A percentile compares a stretch with the other conserved stretches of the same genome.
These are phyloP conservation scores for Pythium phragmiticola DNA, from an alignment of 352 stramenopile species.

Conservation along the genomic window DNA sequence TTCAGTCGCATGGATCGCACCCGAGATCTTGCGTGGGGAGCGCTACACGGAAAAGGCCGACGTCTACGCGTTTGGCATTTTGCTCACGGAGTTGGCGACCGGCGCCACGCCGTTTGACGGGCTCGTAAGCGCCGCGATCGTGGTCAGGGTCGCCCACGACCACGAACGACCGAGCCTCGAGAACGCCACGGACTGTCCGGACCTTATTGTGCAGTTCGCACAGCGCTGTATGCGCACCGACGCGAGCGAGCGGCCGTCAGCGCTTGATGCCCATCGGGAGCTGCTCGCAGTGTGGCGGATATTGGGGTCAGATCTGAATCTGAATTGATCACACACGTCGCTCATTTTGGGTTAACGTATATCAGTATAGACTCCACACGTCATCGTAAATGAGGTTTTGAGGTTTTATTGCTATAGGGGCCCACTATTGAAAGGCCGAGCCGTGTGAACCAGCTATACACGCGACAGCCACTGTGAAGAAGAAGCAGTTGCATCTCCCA, in stretches of 20 bases:
- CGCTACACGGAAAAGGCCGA: constrained; percentile 84
- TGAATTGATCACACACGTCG: constrained; percentile 16
- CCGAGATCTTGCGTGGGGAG: constrained; percentile 83
- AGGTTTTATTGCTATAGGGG: constrained; percentile 8
- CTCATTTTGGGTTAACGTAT: constrained; percentile 2
- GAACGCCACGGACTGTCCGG: constrained; percentile 17
- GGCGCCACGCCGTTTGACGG: constrained; percentile 49
- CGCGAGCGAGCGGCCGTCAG: constrained; percentile 8
- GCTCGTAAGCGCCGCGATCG: constrained; percentile 39
- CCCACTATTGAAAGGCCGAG: constrained; percentile 15
- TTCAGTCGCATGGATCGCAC: constrained; percentile 80
- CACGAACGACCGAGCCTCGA: constrained; percentile 33
- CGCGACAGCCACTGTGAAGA: background rate
- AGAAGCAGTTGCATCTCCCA: constrained; percentile 6
- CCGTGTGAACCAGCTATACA: constrained; percentile 20
- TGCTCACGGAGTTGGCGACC: constrained; percentile 76
- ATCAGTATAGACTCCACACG: background rate
- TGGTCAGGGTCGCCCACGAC: constrained; percentile 71
- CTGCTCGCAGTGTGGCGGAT: background rate
- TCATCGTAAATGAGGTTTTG: constrained; percentile 13
- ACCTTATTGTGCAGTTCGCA: constrained; percentile 7
- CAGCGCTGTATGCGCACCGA: constrained; percentile 22
- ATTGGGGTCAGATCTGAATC: background rate
- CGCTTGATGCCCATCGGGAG: constrained; percentile 10
- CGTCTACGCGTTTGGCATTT: constrained; percentile 85